These are phyloP conservation scores for Metarhizium brunneum DNA, from an alignment of 2,329 filamentous ascomycete species.

Conservation along the genomic window DNA sequence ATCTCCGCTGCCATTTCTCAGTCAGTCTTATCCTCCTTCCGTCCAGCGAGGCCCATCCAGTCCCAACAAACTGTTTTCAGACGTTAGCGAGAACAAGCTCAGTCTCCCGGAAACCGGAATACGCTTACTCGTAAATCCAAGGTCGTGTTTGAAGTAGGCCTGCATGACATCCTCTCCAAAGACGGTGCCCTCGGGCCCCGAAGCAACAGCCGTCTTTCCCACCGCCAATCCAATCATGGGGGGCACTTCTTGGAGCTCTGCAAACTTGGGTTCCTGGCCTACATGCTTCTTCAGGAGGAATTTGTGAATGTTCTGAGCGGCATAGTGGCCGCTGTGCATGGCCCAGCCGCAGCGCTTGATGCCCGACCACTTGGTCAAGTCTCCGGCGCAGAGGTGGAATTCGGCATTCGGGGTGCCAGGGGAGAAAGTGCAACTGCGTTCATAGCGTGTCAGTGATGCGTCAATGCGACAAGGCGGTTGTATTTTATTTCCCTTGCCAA, in stretches of 20 bases:
- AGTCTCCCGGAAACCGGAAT: background rate
- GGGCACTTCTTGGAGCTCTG: conserved; percentile 42
- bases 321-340: conserved; percentile 62
- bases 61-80: conserved; percentile 42
- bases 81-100: conserved; percentile 9
- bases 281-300: conserved; percentile 38
- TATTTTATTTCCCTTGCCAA: background rate
- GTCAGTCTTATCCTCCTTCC: conserved; percentile 12
- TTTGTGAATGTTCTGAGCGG: conserved; percentile 59
- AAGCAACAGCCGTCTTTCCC: conserved; percentile 59
- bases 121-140: conserved; percentile 53
- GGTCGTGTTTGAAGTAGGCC: conserved; percentile 57
- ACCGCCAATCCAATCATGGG: conserved; percentile 64
- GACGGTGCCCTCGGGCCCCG: conserved; percentile 47
- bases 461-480: background rate
- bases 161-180: conserved; percentile 54
- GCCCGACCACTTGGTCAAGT: conserved; percentile 62
- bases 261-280: conserved; percentile 33
- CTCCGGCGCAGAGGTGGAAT: conserved; percentile 60
- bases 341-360: conserved; percentile 73
- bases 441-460: background rate
- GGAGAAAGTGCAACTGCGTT: conserved; percentile 43
- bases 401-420: conserved; percentile 44
- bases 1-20: background rate
- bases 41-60: conserved; percentile 37